Percentiles rank a stretch among this genome's conserved stretches.
Conservation (phyloP, 805 yeast species). For the Candida caryicola region DNA sequence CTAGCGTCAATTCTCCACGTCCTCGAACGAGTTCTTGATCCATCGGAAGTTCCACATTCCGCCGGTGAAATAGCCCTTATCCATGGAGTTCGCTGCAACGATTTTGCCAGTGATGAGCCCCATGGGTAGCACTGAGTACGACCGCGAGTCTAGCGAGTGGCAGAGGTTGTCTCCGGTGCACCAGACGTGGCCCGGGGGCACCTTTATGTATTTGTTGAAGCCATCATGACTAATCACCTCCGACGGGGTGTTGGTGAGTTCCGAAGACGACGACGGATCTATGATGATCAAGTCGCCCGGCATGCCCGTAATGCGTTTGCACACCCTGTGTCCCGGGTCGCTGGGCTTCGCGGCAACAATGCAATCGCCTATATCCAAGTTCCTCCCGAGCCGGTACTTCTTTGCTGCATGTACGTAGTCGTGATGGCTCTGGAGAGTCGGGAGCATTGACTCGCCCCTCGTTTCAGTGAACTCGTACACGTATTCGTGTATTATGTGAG, state of each 20-base stretch:
- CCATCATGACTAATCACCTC: slow-evolving; percentile 35
- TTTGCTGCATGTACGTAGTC: slow-evolving; percentile 82
- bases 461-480: slow-evolving; percentile 78
- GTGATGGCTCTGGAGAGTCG: slow-evolving; percentile 70
- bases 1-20: slow-evolving; percentile 20
- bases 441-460: slow-evolving; percentile 92
- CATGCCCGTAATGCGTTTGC: slow-evolving; percentile 93
- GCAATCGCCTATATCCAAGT: slow-evolving; percentile 77
- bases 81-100: slow-evolving; percentile 58
- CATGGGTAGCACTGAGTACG: slow-evolving; percentile 87
- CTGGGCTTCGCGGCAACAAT: slow-evolving; percentile 89
- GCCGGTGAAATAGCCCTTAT: slow-evolving; percentile 42
- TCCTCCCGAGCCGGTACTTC: slow-evolving; percentile 57
- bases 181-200: slow-evolving; percentile 97
- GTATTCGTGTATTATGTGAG: slow-evolving; percentile 65
- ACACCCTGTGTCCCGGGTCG: slow-evolving; percentile 78
- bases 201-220: slow-evolving; percentile 58
- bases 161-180: slow-evolving; percentile 92
- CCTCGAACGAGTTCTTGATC: slow-evolving; percentile 50
- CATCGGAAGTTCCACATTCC: slow-evolving; percentile 53
- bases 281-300: slow-evolving; percentile 83
- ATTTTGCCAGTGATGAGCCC: slow-evolving; percentile 86
- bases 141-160: slow-evolving; percentile 84
- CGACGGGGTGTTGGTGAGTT: slow-evolving; percentile 31
- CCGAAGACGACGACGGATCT: slow-evolving; percentile 69